These are phyloP conservation scores for Mycena vulgaris DNA, from an alignment of 768 basidiomycete species.

Conservation along the genomic window DNA sequence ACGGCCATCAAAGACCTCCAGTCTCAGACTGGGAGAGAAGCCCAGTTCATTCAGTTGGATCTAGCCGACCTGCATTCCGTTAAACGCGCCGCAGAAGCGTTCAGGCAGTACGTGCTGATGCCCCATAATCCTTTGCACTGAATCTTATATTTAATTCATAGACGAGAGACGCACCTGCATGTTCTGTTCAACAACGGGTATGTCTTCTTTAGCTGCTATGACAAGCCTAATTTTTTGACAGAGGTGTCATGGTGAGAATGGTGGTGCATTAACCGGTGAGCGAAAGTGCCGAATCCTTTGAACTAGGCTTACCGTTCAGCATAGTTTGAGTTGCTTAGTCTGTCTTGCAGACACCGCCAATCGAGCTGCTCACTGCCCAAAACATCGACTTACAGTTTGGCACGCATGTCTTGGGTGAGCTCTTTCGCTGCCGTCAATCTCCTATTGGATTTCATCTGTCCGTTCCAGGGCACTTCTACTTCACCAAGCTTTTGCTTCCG, in stretches of 20 bases:
- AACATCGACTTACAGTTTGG: conserved; percentile 49
- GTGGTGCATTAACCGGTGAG: background rate
- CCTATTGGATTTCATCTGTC: background rate
- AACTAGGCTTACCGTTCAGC: background rate
- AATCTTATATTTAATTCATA: conserved; percentile 29
- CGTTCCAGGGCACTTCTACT: conserved; percentile 69
- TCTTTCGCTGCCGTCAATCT: background rate
- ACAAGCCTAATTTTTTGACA: background rate
- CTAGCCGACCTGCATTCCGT: conserved; percentile 58
- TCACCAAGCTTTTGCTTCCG: conserved; percentile 68
- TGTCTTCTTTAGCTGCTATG: conserved; percentile 16
- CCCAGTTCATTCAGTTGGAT: conserved; percentile 60
- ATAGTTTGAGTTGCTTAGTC: background rate
- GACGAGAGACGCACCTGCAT: conserved; percentile 61
- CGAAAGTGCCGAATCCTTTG: background rate
- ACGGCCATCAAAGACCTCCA: conserved; percentile 70
- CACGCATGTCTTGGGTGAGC: conserved; percentile 44
- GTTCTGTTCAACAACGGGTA: no score
- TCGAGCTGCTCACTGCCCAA: conserved; percentile 44
- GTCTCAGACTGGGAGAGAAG: conserved; percentile 62
- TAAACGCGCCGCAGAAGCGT: conserved; percentile 58
- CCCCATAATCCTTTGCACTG: background rate
- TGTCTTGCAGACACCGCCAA: conserved; percentile 37
- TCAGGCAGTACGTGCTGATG: conserved; percentile 50
- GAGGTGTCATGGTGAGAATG: conserved; percentile 45